phyloP scores from a whole-genome alignment of 2,329 filamentous ascomycete species.

The Stachybotrys echinatus region DNA sequence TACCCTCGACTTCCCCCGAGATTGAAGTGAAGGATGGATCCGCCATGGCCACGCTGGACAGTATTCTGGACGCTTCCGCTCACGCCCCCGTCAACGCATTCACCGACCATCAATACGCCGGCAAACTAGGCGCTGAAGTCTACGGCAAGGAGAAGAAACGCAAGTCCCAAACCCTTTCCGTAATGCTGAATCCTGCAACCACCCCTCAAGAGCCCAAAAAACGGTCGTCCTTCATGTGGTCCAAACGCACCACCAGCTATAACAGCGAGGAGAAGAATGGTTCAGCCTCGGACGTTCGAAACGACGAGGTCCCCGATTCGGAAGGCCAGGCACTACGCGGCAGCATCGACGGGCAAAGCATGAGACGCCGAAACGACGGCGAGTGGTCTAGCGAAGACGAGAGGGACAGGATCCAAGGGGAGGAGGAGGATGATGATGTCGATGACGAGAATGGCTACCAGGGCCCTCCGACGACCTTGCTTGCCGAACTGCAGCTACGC shows the following conservation, averaged over 20 bases:
- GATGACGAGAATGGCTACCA: slow-evolving; percentile 46
- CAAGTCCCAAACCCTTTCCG: slow-evolving; percentile 25
- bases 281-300: slow-evolving; percentile 17
- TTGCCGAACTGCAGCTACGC: slow-evolving; percentile 86
- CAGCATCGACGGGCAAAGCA: slow-evolving; percentile 19
- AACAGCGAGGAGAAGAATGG: slow-evolving; percentile 17
- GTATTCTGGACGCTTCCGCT: slow-evolving; percentile 84
- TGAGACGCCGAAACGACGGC: slow-evolving; percentile 7
- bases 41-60: slow-evolving; percentile 82
- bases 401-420: slow-evolving; percentile 28
- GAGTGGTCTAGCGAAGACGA: slow-evolving; percentile 11
- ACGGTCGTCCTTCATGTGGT: slow-evolving; percentile 42
- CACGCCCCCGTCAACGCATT: slow-evolving; percentile 86
- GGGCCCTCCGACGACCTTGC: slow-evolving; percentile 78
- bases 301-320: slow-evolving; percentile 15
- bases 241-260: slow-evolving; percentile 29
- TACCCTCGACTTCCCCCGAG: slow-evolving; percentile 46
- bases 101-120: slow-evolving; percentile 80
- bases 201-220: slow-evolving; percentile 33
- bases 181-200: slow-evolving; percentile 15
- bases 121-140: slow-evolving; percentile 67
- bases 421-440: slow-evolving; percentile 38
- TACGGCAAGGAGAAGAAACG: slow-evolving; percentile 60
- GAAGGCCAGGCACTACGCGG: slow-evolving; percentile 14
- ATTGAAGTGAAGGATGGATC: slow-evolving; percentile 69